phyloP scores from a whole-genome alignment of 2,329 filamentous ascomycete genomes.

The Blumeriella jaapii region DNA sequence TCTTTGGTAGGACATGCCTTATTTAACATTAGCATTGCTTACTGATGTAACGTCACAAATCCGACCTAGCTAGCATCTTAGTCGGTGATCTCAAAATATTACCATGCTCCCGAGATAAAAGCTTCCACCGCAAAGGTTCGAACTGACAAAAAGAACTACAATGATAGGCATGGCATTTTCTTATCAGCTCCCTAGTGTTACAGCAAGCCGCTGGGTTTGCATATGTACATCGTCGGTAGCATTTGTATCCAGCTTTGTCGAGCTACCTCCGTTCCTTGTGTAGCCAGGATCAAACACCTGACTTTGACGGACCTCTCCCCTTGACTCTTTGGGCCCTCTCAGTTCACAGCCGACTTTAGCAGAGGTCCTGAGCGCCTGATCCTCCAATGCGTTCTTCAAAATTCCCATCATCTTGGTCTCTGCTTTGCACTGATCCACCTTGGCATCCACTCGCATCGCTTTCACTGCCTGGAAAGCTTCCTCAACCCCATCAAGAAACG shows the following conservation, averaged over 20 bases:
- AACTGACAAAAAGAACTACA: too few species aligned
- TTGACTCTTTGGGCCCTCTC: neutral
- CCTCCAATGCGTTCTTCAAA: constrained; percentile 18
- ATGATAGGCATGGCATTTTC: too few species aligned
- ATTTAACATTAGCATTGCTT: too few species aligned
- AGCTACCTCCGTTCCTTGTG: neutral
- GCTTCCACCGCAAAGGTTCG: too few species aligned
- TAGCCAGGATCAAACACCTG: neutral
- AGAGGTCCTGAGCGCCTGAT: constrained; percentile 1
- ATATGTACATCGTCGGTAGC: neutral
- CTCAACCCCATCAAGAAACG: constrained; percentile 10
- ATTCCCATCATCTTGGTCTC: constrained; percentile 18
- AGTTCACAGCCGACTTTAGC: too few species aligned
- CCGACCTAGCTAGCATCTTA: too few species aligned
- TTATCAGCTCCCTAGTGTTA: too few species aligned
- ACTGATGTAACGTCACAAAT: too few species aligned
- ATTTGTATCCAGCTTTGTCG: neutral
- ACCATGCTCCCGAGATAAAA: too few species aligned
- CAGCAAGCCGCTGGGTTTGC: neutral
- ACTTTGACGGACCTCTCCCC: neutral
- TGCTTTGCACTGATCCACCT: constrained; percentile 8
- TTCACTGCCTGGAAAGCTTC: constrained; percentile 8
- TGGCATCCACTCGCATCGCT: constrained; percentile 8
- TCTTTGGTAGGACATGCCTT: too few species aligned
- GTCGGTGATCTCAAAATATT: too few species aligned